A percentile compares a stretch with the other conserved stretches of the same genome.
Evolutionary conservation across 495 filamentous ascomycete species (phyloP).

Genomic region (Niebla homalea): DNA sequence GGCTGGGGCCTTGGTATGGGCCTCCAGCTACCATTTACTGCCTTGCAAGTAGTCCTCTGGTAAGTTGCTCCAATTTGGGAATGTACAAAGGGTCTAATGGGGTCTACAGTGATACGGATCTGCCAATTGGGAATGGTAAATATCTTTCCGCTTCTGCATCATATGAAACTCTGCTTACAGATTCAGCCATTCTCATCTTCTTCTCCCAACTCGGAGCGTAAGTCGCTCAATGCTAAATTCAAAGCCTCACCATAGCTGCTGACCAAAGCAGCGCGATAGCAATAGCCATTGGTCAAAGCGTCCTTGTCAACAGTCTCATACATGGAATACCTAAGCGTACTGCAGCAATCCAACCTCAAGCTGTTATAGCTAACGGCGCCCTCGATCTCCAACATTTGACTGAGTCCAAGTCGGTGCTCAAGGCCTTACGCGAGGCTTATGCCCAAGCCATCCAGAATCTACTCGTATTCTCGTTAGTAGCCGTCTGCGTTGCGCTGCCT

Average conservation of each 20-base stretch:
- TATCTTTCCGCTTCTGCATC: neutral
- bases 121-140: constrained; percentile 6
- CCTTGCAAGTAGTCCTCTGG: constrained; percentile 8
- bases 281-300: neutral
- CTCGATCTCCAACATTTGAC: neutral
- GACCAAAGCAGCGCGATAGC: neutral
- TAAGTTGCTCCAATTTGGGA: neutral
- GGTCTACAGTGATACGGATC: constrained; percentile 2
- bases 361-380: neutral
- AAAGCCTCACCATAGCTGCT: neutral
- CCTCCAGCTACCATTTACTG: constrained; percentile 8
- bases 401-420: neutral
- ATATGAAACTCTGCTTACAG: neutral
- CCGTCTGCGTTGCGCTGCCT: neutral
- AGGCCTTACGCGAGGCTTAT: neutral
- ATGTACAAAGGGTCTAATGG: neutral
- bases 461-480: neutral
- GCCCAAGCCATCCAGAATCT: neutral
- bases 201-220: constrained; percentile 7
- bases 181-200: constrained; percentile 4
- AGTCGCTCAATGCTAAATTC: neutral
- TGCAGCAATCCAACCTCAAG: neutral
- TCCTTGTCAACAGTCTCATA: neutral
- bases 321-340: neutral
- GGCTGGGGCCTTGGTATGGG: constrained; percentile 11